phyloP scores from a whole-genome alignment of 2,329 filamentous ascomycete species.

The Colletotrichum musicola region DNA sequence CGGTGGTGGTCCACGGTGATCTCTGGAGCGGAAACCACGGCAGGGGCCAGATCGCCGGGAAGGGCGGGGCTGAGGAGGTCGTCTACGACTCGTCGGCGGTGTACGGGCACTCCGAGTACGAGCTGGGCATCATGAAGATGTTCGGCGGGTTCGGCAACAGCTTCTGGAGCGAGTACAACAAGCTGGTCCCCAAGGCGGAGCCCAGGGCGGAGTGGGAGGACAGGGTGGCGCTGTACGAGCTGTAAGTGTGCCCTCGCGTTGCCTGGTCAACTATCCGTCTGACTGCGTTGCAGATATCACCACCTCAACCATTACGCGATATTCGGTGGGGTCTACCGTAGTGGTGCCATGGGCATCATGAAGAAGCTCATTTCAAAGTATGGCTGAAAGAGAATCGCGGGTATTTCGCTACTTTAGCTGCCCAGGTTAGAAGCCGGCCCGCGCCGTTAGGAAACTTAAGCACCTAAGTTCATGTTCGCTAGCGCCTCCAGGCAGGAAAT shows the following conservation, averaged over 20 bases:
- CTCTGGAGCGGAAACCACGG: conserved; percentile 92
- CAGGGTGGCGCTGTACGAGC: conserved; percentile 82
- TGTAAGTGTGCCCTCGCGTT: conserved; percentile 65
- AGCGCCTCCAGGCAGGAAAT: not conserved
- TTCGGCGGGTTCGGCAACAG: conserved; percentile 84
- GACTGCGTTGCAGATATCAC: conserved; percentile 74
- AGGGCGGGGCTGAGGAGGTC: conserved; percentile 74
- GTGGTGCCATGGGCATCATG: conserved; percentile 85
- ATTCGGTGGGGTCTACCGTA: conserved; percentile 84
- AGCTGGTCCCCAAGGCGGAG: conserved; percentile 81
- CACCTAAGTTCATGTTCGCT: not conserved
- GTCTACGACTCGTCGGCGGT: conserved; percentile 85
- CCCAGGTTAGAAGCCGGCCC: conserved; percentile 28
- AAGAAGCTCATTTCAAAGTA: conserved; percentile 80
- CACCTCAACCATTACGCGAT: conserved; percentile 90
- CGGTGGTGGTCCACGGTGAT: conserved; percentile 90
- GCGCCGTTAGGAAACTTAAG: conserved; percentile 15
- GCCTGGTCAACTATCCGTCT: conserved; percentile 38
- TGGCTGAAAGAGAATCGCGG: conserved; percentile 48
- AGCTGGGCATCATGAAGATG: conserved; percentile 95
- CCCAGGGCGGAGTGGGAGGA: conserved; percentile 89
- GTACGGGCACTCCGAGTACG: conserved; percentile 91
- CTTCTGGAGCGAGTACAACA: conserved; percentile 85
- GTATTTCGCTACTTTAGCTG: not conserved
- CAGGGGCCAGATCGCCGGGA: conserved; percentile 69